Conservation (phyloP, 164 flowering plant species). For the Cinnamomum micranthum region DNA sequence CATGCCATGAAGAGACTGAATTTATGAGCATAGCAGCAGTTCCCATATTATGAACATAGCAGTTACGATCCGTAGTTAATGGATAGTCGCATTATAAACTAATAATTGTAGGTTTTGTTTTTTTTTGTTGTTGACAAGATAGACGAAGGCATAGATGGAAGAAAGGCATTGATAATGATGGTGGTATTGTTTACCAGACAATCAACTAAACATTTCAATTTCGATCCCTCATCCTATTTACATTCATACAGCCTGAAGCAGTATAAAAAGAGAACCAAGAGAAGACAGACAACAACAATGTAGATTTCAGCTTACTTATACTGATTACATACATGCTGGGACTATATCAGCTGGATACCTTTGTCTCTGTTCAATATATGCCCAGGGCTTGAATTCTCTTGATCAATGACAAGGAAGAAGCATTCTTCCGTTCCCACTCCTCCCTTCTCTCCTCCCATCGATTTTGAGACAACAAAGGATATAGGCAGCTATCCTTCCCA, state of each 20-base stretch:
- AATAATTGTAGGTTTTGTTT: background rate
- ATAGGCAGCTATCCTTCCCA: slow-evolving; percentile 55
- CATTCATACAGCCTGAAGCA: background rate
- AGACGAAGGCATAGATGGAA: too few relatives aligned
- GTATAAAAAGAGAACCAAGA: slow-evolving; percentile 2
- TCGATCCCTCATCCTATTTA: slow-evolving; percentile 1
- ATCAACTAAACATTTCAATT: background rate
- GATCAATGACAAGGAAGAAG: slow-evolving; percentile 48
- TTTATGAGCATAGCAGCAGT: background rate
- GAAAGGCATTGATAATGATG: background rate
- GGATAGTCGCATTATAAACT: background rate
- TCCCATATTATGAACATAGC: background rate
- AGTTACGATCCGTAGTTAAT: background rate
- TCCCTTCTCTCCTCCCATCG: slow-evolving; percentile 40
- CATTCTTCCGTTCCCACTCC: slow-evolving; percentile 63
- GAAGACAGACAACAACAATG: background rate
- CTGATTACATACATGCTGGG: background rate
- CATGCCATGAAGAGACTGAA: background rate
- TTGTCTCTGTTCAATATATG: slow-evolving; percentile 41
- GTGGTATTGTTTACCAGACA: background rate
- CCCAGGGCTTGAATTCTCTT: slow-evolving; percentile 86
- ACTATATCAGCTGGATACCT: background rate
- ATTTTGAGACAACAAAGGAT: slow-evolving; percentile 8
- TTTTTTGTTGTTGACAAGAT: too few relatives aligned
- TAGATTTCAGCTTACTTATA: background rate